phyloP scores from a whole-genome alignment of 2,329 filamentous ascomycete species.

The Apiospora arundinis region DNA sequence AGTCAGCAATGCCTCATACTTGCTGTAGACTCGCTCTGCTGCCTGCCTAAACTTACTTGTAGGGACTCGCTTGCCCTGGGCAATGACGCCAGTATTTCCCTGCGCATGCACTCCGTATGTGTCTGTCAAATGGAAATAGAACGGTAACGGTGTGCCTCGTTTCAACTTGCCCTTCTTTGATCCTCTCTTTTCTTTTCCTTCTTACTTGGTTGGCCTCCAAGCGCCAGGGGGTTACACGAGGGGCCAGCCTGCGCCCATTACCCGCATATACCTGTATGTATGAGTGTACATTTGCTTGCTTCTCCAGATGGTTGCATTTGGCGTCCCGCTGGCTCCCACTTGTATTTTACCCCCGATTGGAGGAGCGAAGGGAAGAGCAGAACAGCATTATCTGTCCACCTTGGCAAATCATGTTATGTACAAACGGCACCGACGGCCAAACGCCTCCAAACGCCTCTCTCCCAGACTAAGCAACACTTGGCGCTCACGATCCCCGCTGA shows the following conservation, averaged over 20 bases:
- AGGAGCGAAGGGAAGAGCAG: neutral
- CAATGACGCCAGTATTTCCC: neutral
- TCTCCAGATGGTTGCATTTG: neutral
- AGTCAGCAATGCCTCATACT: neutral
- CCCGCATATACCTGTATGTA: neutral
- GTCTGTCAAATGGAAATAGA: neutral
- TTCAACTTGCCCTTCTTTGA: neutral
- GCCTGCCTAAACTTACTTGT: neutral
- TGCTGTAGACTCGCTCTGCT: neutral
- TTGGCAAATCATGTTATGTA: neutral
- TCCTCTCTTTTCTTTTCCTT: neutral
- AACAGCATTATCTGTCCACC: constrained; percentile 1
- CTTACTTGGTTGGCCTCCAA: neutral
- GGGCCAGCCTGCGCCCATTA: neutral
- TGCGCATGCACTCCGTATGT: neutral
- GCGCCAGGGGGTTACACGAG: neutral
- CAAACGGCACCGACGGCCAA: constrained; percentile 5
- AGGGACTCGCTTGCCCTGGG: neutral
- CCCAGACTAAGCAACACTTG: constrained; percentile 13
- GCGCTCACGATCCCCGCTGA: constrained; percentile 7
- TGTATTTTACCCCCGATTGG: constrained; percentile 2
- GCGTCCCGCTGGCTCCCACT: neutral
- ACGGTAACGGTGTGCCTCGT: neutral
- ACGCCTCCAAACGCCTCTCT: constrained; percentile 3
- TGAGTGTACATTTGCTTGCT: neutral